phyloP scores from a whole-genome alignment of 75 land plant genomes.

The Sequoiadendron giganteum region DNA sequence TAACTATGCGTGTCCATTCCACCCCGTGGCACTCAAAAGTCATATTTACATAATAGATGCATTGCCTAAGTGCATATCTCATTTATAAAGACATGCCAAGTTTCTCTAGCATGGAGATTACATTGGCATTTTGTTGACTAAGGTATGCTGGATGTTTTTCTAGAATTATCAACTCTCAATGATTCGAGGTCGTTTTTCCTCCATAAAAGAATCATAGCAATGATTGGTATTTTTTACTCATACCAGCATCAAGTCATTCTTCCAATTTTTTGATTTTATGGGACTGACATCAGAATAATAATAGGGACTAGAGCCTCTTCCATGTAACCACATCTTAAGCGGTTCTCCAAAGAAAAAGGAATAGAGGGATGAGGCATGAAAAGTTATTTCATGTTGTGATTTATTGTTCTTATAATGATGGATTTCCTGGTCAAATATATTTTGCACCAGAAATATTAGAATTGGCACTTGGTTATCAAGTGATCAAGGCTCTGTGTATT shows the following conservation, averaged over 20 bases:
- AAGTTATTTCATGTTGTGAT: neutral
- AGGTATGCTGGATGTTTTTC: neutral
- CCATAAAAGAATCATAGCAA: neutral
- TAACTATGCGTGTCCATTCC: neutral
- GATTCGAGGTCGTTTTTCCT: neutral
- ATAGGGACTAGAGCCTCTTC: no score
- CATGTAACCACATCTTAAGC: no score
- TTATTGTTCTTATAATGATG: neutral
- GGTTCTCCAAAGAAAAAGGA: neutral
- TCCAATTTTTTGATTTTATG: no score
- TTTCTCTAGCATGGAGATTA: neutral
- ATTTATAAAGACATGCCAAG: neutral
- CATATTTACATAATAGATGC: neutral
- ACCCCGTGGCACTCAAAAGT: neutral
- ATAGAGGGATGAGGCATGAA: neutral
- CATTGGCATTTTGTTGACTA: constrained; percentile 1
- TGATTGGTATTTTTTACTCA: neutral
- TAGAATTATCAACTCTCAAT: neutral
- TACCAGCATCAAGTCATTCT: no score
- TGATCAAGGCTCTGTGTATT: neutral
- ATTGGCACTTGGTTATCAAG: no score
- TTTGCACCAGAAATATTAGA: no score
- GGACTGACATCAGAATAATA: no score
- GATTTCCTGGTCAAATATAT: neutral
- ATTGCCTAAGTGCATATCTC: neutral